phyloP scores from a whole-genome alignment of 2,329 filamentous ascomycete genomes.

The Aspergillus costaricaensis region DNA sequence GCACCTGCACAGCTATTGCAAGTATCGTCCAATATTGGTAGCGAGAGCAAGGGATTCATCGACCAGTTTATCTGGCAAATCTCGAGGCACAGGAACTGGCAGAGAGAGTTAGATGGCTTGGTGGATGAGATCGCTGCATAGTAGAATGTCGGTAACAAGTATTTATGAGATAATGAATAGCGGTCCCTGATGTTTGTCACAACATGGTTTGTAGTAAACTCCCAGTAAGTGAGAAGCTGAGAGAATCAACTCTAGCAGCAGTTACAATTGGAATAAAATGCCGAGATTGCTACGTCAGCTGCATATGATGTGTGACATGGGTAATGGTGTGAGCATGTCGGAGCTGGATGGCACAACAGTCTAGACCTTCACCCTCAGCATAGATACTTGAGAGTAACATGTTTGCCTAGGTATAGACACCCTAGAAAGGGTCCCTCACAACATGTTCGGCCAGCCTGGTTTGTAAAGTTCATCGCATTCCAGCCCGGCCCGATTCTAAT shows the following conservation, averaged over 20 bases:
- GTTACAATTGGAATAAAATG: background rate
- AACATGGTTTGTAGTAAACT: background rate
- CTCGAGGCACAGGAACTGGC: slow-evolving; percentile 71
- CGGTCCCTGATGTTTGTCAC: background rate
- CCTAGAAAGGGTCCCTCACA: background rate
- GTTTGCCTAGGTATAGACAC: background rate
- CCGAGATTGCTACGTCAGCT: background rate
- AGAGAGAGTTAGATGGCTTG: slow-evolving; percentile 73
- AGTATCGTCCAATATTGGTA: slow-evolving; percentile 59
- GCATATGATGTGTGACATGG: slow-evolving; percentile 9
- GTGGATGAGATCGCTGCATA: slow-evolving; percentile 65
- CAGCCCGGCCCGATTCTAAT: slow-evolving; percentile 12
- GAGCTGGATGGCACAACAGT: background rate
- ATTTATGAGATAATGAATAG: slow-evolving; percentile 4
- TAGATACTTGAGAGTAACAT: background rate
- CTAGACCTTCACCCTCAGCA: background rate
- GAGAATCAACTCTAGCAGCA: too few species aligned
- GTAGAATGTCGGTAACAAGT: background rate
- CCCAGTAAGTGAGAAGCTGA: too few species aligned
- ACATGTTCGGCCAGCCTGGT: background rate
- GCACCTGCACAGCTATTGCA: slow-evolving; percentile 25
- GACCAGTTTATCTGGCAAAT: slow-evolving; percentile 70
- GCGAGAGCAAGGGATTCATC: slow-evolving; percentile 67
- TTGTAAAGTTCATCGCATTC: slow-evolving; percentile 4
- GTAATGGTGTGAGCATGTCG: background rate